Evolutionary conservation across 345 rosid species (phyloP).

Genomic region (Moricandia moricandioides): DNA sequence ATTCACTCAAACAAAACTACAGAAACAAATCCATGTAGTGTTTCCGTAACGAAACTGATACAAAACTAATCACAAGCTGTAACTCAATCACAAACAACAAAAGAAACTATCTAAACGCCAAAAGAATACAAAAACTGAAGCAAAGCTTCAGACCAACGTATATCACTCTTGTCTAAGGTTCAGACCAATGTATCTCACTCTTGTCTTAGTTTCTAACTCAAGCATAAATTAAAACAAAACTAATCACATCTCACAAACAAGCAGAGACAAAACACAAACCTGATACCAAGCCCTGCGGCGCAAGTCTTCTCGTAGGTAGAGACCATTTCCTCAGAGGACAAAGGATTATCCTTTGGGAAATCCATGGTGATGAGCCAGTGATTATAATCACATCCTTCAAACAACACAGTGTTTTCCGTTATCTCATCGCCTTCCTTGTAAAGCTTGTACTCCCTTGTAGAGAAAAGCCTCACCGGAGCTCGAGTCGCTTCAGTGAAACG

Average conservation of each 20-base stretch:
- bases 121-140: neutral
- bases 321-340: conserved; percentile 75
- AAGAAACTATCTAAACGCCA: neutral
- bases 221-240: too few relatives aligned
- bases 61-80: conserved; percentile 39
- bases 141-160: neutral
- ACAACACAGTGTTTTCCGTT: conserved; percentile 65
- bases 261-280: conserved; percentile 39
- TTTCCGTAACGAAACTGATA: too few relatives aligned
- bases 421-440: conserved; percentile 74
- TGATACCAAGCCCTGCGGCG: conserved; percentile 76
- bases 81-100: conserved; percentile 15
- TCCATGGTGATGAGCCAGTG: conserved; percentile 94
- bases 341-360: conserved; percentile 58
- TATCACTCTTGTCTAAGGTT: neutral
- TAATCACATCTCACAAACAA: too few relatives aligned
- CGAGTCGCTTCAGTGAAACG: conserved; percentile 20
- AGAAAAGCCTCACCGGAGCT: conserved; percentile 25
- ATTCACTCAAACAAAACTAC: neutral
- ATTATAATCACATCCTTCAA: conserved; percentile 84
- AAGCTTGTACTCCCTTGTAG: conserved; percentile 38
- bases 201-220: neutral
- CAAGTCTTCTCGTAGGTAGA: conserved; percentile 68
- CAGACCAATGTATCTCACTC: neutral
- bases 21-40: too few relatives aligned